Percentiles rank a stretch among this genome's conserved stretches.
phyloP scores from a whole-genome alignment of 306 rosid species.

The Lathyrus tuberosus region DNA sequence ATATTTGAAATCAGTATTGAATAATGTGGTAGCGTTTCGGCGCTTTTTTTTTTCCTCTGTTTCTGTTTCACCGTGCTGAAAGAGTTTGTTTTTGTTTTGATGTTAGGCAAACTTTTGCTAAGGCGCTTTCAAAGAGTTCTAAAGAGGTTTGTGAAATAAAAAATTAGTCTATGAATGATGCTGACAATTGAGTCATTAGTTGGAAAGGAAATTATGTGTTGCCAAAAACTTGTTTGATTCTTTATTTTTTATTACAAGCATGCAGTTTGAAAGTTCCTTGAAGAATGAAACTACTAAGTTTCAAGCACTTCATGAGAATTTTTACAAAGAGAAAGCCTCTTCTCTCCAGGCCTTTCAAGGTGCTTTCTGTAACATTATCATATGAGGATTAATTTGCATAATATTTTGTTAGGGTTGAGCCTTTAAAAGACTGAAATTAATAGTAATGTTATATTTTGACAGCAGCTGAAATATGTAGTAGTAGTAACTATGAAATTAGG shows the following conservation, averaged over 20 bases:
- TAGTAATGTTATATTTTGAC: conserved; percentile 5
- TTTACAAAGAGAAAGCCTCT: conserved; percentile 70
- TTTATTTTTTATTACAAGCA: conserved; percentile 33
- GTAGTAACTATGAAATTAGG: conserved; percentile 10
- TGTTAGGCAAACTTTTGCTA: conserved; percentile 81
- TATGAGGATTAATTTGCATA: background rate
- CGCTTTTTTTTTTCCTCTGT: background rate
- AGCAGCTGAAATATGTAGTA: conserved; percentile 10
- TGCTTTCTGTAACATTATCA: conserved; percentile 31
- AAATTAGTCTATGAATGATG: conserved; percentile 3
- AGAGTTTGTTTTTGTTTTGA: conserved; percentile 9
- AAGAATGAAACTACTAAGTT: conserved; percentile 75
- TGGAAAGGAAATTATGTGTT: conserved; percentile 26
- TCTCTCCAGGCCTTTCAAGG: conserved; percentile 86
- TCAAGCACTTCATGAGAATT: conserved; percentile 76
- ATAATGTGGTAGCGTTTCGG: conserved; percentile 15
- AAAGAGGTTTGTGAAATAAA: conserved; percentile 71
- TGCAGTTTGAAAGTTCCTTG: conserved; percentile 83
- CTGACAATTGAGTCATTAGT: background rate
- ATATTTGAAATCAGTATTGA: conserved; percentile 1
- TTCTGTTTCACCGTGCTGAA: conserved; percentile 17
- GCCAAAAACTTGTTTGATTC: conserved; percentile 22
- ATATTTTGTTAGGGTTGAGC: conserved; percentile 1
- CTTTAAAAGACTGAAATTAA: conserved; percentile 24
- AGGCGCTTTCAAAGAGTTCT: conserved; percentile 90